Percentiles rank a stretch among this genome's conserved stretches.
phyloP scores from a whole-genome alignment of 305 asterid genomes.

The Nicotiana rustica region DNA sequence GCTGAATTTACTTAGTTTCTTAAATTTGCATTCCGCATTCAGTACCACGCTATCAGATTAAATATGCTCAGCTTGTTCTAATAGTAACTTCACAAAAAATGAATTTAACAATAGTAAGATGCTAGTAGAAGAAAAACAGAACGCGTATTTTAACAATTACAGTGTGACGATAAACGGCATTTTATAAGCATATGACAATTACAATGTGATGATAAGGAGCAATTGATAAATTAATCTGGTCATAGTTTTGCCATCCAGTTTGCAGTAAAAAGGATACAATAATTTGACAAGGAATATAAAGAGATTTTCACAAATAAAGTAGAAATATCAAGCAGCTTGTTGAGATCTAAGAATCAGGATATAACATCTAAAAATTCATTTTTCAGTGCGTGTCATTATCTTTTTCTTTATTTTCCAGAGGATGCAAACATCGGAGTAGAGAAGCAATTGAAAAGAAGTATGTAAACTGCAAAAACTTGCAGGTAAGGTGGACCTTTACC shows the following conservation, averaged over 20 bases:
- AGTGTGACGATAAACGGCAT: background rate
- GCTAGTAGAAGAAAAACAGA: background rate
- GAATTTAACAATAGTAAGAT: background rate
- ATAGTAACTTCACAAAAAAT: background rate
- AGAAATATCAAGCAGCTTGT: background rate
- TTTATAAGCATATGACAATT: background rate
- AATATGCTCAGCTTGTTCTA: background rate
- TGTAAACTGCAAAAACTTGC: background rate
- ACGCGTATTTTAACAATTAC: background rate
- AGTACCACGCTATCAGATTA: background rate
- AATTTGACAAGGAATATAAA: background rate
- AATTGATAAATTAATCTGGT: background rate
- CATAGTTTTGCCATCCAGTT: background rate
- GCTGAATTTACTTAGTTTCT: background rate
- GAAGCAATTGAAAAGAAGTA: background rate
- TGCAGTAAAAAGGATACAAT: background rate
- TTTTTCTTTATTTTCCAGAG: background rate
- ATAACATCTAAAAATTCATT: background rate
- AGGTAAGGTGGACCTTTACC: background rate
- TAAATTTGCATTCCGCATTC: background rate
- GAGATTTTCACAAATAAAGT: background rate
- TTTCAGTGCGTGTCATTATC: background rate
- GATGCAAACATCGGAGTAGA: background rate
- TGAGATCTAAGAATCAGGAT: constrained; percentile 1
- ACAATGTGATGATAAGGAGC: background rate